phyloP scores from a whole-genome alignment of 306 rosid genomes.

The barrel medic (Medicago truncatula) region DNA sequence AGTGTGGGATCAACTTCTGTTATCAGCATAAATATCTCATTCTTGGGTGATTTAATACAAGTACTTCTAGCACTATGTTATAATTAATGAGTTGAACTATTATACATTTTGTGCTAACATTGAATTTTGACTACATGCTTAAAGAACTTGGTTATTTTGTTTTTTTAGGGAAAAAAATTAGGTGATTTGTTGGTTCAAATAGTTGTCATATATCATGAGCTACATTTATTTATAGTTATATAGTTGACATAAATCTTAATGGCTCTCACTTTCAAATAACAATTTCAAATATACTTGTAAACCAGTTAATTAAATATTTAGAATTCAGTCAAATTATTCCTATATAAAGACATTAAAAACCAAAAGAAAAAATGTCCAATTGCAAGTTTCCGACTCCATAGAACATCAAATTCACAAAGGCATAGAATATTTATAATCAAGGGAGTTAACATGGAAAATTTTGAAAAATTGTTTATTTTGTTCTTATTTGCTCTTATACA shows the following conservation, averaged over 20 bases:
- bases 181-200: not conserved
- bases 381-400: constrained; percentile 26
- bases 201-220: not conserved
- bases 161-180: too few relatives aligned
- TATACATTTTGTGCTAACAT: not conserved
- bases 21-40: too few relatives aligned
- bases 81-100: too few relatives aligned
- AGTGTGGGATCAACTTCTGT: too few relatives aligned
- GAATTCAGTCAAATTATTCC: not conserved
- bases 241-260: constrained; percentile 15
- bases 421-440: not conserved
- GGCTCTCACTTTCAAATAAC: constrained; percentile 32
- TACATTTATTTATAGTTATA: too few relatives aligned
- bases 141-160: not conserved
- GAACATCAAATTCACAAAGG: constrained; percentile 13
- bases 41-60: too few relatives aligned
- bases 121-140: not conserved
- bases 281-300: constrained; percentile 32
- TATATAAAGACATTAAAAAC: constrained; percentile 52
- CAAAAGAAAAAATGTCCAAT: constrained; percentile 33
- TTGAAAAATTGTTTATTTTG: constrained; percentile 44
- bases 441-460: constrained; percentile 47
- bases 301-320: constrained; percentile 4
- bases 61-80: too few relatives aligned
- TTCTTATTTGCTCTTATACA: constrained; percentile 47